These are phyloP conservation scores for Pichia sp. DNA, from an alignment of 1,139 yeast genomes.

Conservation along the genomic window DNA sequence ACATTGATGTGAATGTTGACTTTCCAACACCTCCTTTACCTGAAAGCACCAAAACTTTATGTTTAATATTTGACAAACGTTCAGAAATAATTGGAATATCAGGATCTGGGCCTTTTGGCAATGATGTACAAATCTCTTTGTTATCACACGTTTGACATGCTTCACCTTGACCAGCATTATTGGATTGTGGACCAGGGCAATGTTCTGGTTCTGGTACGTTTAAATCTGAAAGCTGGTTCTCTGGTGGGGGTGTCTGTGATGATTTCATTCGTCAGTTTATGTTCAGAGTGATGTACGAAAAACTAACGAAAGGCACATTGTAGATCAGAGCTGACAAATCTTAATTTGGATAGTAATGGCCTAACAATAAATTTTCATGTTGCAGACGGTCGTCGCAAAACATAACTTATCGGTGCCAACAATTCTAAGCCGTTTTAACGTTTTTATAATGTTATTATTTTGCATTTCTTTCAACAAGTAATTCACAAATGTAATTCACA, in stretches of 20 bases:
- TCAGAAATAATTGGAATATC: constrained; percentile 76
- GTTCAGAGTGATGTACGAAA: neutral
- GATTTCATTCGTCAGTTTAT: neutral
- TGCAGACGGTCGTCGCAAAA: neutral
- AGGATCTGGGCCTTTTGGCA: constrained; percentile 95
- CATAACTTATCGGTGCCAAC: neutral
- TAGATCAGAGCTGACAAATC: neutral
- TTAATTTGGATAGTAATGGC: neutral
- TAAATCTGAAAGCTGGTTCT: constrained; percentile 8
- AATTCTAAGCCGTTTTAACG: neutral
- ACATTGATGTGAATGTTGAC: constrained; percentile 90
- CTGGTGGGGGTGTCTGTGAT: constrained; percentile 6
- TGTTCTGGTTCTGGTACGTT: constrained; percentile 79
- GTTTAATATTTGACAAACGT: constrained; percentile 62
- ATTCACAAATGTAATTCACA: too few relatives aligned
- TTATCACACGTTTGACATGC: constrained; percentile 96
- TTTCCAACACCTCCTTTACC: constrained; percentile 99
- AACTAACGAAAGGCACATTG: neutral
- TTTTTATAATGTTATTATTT: too few relatives aligned
- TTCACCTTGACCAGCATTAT: constrained; percentile 85
- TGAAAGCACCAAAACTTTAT: constrained; percentile 78
- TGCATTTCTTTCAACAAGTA: too few relatives aligned
- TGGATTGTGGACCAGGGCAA: constrained; percentile 98
- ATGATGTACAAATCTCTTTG: constrained; percentile 77
- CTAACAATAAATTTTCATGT: neutral